Base-by-base conservation (phyloP, 805 yeast genomes). In the Hyphopichia homilentoma region DNA sequence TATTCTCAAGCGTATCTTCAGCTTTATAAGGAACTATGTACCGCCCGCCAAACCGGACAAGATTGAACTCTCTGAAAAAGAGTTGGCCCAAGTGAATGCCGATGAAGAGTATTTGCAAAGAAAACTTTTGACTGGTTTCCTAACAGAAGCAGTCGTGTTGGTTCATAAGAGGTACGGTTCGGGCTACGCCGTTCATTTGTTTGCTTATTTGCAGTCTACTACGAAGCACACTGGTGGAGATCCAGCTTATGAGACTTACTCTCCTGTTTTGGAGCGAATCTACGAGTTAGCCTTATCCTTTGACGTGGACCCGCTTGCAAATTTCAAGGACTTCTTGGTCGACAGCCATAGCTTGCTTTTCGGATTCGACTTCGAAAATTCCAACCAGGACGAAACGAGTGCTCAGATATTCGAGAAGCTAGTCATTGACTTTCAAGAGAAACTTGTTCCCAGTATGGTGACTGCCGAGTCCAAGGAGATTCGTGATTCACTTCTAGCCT, bases 71-170 rank as follows among this genome's bases (percentile, higher is more conserved):
- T 79, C 9, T 47, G 54, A 33, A 47, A 65, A 31, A 3, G 73
- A 70, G 22, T 40, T 74, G 29, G 44, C 62, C 3, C 52, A 52
- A 45, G 57, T 70, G 19, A 45, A 43, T n/a, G 65, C 66, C 21
- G 80, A 77, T 42, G 93, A 84, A 52, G 61, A 70, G 6, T 71
- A 68, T 36, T 57, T 82, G 21, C 90, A 84, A 47, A 68, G 85
- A 22, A 75, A 73, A 42, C 58, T 88, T 25, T 59, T 90, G 32
- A 76, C 79, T 24, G 71, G 80, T 29, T 73, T 84, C 29, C 42
- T 82, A 14, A 73, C 89, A 1, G 71, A 76, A 44, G 50, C 72
- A 2, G 56, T 77, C 9, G 73, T 68, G 24, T 47, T 68, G 8
- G 43, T 66, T 13, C 44, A 49, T 22, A 38, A 35, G 13, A 22